Evolutionary conservation across 2,329 filamentous ascomycete species (phyloP).

Genomic region (Ceratocystis huliohia): DNA sequence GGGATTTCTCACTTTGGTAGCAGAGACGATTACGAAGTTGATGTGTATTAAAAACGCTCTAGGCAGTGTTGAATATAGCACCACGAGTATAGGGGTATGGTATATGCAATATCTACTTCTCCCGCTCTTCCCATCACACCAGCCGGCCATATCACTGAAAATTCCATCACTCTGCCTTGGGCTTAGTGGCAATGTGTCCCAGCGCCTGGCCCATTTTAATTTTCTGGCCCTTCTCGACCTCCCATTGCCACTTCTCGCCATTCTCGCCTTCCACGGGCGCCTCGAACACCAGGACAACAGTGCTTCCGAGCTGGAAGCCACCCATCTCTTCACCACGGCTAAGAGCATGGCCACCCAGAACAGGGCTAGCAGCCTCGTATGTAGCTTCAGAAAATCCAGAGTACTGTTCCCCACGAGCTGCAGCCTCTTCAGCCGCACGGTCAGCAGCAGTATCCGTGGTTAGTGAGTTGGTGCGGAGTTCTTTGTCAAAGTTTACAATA

Average conservation of each 20-base stretch:
- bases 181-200: constrained; percentile 54
- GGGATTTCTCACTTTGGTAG: background rate
- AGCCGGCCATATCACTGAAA: background rate
- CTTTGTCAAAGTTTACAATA: constrained; percentile 89
- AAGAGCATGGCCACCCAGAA: constrained; percentile 73
- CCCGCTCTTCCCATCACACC: background rate
- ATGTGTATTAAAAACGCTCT: constrained; percentile 6
- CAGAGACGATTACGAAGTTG: background rate
- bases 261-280: constrained; percentile 49
- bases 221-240: constrained; percentile 71
- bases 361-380: constrained; percentile 62
- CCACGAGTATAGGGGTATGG: background rate
- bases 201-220: constrained; percentile 82
- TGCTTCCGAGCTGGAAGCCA: constrained; percentile 90
- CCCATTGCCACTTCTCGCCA: constrained; percentile 56
- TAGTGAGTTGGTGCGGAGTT: constrained; percentile 83
- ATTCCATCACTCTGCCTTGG: constrained; percentile 13
- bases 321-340: constrained; percentile 92
- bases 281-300: constrained; percentile 91
- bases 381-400: constrained; percentile 87
- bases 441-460: constrained; percentile 88
- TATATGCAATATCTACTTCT: background rate
- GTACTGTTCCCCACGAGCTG: constrained; percentile 64
- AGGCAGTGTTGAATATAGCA: constrained; percentile 4
- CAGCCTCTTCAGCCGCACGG: constrained; percentile 66